Evolutionary conservation across 441 rosid species (phyloP).

Genomic region (Populus hybrid): DNA sequence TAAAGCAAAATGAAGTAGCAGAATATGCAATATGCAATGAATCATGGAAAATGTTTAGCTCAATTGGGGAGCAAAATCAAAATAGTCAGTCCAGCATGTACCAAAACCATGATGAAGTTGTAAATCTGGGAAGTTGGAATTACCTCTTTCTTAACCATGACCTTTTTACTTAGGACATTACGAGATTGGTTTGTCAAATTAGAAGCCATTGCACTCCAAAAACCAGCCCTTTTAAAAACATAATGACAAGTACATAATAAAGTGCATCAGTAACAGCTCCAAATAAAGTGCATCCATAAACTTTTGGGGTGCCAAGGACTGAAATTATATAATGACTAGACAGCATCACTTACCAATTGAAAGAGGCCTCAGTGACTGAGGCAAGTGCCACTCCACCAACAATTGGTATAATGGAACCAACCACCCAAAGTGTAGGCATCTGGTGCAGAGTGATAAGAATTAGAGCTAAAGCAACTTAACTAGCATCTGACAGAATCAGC

Average conservation of each 20-base stretch:
- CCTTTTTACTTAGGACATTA: slow-evolving; percentile 94
- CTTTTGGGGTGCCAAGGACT: neutral
- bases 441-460: slow-evolving; percentile 29
- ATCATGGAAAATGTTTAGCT: neutral
- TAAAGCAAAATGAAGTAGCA: neutral
- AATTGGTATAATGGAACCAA: slow-evolving; percentile 80
- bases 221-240: slow-evolving; percentile 72
- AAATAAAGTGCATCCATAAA: neutral
- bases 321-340: neutral
- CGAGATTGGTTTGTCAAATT: slow-evolving; percentile 95
- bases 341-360: slow-evolving; percentile 66
- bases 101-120: neutral
- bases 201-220: slow-evolving; percentile 98
- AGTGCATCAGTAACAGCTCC: neutral
- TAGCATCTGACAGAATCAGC: slow-evolving; percentile 1
- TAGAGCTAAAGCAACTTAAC: slow-evolving; percentile 5
- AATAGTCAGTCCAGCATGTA: neutral
- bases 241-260: neutral
- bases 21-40: neutral
- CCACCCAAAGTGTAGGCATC: slow-evolving; percentile 84
- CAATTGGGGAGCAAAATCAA: neutral
- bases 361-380: slow-evolving; percentile 85
- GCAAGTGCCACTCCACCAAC: slow-evolving; percentile 98
- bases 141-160: slow-evolving; percentile 96
- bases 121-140: slow-evolving; percentile 14